These are phyloP conservation scores for Erysimum cheiri DNA, from an alignment of 441 rosid species.

Conservation along the genomic window DNA sequence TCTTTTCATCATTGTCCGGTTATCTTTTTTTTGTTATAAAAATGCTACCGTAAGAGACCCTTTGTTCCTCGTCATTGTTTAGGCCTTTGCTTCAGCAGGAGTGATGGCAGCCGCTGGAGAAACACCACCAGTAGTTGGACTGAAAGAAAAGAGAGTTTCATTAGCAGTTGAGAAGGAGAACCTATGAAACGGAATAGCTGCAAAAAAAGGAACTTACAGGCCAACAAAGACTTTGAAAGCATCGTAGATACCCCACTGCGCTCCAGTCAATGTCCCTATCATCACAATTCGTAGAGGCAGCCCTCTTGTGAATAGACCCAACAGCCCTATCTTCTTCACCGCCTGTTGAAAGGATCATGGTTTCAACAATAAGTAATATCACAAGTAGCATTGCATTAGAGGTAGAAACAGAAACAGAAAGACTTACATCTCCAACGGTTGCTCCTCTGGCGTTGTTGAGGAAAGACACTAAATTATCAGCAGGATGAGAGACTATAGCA, in stretches of 20 bases:
- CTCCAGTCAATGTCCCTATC: conserved; percentile 98
- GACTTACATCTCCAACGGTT: conserved; percentile 86
- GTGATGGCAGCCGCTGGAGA: conserved; percentile 56
- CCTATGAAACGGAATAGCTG: not conserved
- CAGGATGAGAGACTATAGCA: conserved; percentile 88
- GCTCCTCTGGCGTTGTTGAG: conserved; percentile 96
- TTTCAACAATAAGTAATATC: not conserved
- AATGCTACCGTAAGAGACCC: conserved; percentile 16
- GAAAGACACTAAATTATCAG: conserved; percentile 93
- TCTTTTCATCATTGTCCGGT: conserved; percentile 31
- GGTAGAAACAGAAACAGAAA: not conserved
- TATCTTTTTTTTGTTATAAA: conserved; percentile 6
- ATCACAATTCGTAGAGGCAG: conserved; percentile 97
- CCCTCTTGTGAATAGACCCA: conserved; percentile 95
- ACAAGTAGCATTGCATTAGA: conserved; percentile 1
- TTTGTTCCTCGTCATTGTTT: conserved; percentile 16
- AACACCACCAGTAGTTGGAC: conserved; percentile 91
- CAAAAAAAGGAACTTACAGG: conserved; percentile 63
- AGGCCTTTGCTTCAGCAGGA: conserved; percentile 41
- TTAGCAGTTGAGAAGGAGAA: not conserved
- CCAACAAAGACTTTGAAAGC: conserved; percentile 97
- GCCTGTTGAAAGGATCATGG: conserved; percentile 56
- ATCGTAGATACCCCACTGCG: conserved; percentile 96
- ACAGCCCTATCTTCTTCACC: conserved; percentile 83
- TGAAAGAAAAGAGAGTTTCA: conserved; percentile 40